Base-by-base conservation (phyloP, 2,329 filamentous ascomycete genomes). In the Aspergillus hortae region DNA sequence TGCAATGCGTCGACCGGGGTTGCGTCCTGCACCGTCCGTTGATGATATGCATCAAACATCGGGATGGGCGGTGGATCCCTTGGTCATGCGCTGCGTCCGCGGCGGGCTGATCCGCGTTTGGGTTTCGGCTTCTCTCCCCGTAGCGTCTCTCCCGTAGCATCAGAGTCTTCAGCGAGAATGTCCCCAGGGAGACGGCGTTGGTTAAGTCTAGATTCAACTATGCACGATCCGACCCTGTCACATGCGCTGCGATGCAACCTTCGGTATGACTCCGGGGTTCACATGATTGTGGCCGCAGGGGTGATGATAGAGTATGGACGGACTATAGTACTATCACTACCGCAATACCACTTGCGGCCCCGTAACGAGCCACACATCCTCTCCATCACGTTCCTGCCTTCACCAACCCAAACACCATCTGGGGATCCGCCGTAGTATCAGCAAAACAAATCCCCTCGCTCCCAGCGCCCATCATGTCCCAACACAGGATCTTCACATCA, bases 371-470 rank as follows among this genome's bases (percentile, higher is more conserved):
- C 14, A 17, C 7, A 38, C 40, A 42, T 14, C 40, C 17, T 23
- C n/a, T 21, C 17, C 15, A 12, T 33, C 35, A 43, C 17, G 49
- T 48, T 6, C 19, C 17, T 12, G 41, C 46, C 52, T 52, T 66
- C 36, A 56, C 61, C 43, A 70, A 42, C 14, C 59, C 62, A 64
- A 74, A 73, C n/a, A 68, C 66, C 65, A 69, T 69, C 57, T 65
- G 66, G 7, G 75, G 71, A 27, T 72, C 66, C 44, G 55, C 62
- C 51, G 65, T 64, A 10, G 75, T 77, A 66, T 79, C 75, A 41
- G 74, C 75, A 56, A 77, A 69, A 56, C 74, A 72, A 40, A 78
- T 65, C 15, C 72, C 74, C 58, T 78, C 75, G 50, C 73, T 70
- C 36, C 63, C 63, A 32, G 73, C 67, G 17, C 76, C 76, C 56